Conservation (phyloP, 177 flowering plant species). For the Telopea speciosissima region DNA sequence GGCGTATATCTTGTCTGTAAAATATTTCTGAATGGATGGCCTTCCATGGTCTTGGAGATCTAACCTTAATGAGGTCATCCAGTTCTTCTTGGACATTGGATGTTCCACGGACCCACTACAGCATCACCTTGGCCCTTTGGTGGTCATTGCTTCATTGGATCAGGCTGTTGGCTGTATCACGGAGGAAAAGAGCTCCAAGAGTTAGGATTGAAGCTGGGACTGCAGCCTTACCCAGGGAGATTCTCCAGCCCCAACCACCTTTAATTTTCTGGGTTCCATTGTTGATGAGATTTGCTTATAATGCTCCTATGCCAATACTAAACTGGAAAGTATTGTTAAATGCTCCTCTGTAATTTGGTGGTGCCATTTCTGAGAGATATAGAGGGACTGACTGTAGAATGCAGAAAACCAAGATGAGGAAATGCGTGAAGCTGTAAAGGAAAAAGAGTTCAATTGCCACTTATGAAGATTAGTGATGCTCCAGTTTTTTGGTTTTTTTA, state of each 20-base stretch:
- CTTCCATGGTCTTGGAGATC: constrained; percentile 1
- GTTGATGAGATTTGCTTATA: constrained; percentile 53
- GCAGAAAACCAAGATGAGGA: too few species aligned
- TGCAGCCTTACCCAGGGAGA: constrained; percentile 56
- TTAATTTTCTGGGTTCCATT: constrained; percentile 43
- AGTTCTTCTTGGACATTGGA: constrained; percentile 8
- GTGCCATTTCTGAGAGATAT: constrained; percentile 84
- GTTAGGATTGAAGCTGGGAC: constrained; percentile 53
- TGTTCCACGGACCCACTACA: constrained; percentile 11
- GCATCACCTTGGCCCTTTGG: constrained; percentile 3
- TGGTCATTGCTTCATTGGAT: constrained; percentile 6
- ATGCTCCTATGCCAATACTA: constrained; percentile 38
- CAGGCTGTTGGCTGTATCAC: constrained; percentile 26
- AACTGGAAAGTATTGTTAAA: constrained; percentile 57
- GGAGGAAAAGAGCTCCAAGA: constrained; percentile 33
- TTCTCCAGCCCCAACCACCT: constrained; percentile 53
- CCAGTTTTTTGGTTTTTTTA: too few species aligned
- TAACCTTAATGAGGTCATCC: constrained; percentile 12
- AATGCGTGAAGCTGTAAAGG: too few species aligned
- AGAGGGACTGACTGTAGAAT: constrained; percentile 58
- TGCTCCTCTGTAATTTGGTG: constrained; percentile 59
- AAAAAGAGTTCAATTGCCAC: too few species aligned
- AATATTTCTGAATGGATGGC: constrained; percentile 1
- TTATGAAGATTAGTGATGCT: too few species aligned
- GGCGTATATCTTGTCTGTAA: constrained; percentile 1